Conservation (phyloP, 2,329 filamentous ascomycete species). For the Didymella exigua region DNA sequence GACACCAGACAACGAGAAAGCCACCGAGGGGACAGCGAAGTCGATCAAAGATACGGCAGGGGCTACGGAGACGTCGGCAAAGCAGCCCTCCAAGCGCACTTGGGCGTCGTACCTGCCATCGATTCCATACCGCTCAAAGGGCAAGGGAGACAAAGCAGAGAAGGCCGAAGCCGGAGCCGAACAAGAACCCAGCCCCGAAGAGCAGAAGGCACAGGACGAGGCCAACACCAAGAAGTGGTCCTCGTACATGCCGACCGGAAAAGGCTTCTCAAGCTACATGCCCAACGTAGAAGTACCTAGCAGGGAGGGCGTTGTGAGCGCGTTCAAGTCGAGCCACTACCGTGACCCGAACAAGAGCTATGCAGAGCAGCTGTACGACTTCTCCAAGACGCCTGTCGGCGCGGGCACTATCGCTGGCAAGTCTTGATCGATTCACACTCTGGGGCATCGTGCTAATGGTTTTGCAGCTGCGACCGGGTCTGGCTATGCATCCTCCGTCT, state of each 20-base stretch:
- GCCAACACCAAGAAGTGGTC: slow-evolving; percentile 52
- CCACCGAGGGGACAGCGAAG: slow-evolving; percentile 23
- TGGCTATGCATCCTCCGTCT: slow-evolving; percentile 55
- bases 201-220: slow-evolving; percentile 43
- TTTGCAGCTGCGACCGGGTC: slow-evolving; percentile 52
- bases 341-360: slow-evolving; percentile 57
- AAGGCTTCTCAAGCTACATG: slow-evolving; percentile 56
- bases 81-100: slow-evolving; percentile 37
- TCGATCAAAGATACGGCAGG: slow-evolving; percentile 14
- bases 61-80: slow-evolving; percentile 11
- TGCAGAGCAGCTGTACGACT: slow-evolving; percentile 57
- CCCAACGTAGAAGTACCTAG: slow-evolving; percentile 47
- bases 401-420: slow-evolving; percentile 53
- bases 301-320: slow-evolving; percentile 51
- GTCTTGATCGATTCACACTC: not conserved
- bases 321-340: slow-evolving; percentile 53
- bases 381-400: slow-evolving; percentile 58
- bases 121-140: slow-evolving; percentile 45
- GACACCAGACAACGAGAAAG: slow-evolving; percentile 29
- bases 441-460: not conserved
- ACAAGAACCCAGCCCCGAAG: slow-evolving; percentile 32
- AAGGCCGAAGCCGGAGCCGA: slow-evolving; percentile 23
- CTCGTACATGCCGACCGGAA: slow-evolving; percentile 55
- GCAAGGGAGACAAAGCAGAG: slow-evolving; percentile 22
- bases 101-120: slow-evolving; percentile 50